Base-by-base conservation (phyloP, 2,329 filamentous ascomycete genomes). In the Aspergillus pseudoviridinutans region DNA sequence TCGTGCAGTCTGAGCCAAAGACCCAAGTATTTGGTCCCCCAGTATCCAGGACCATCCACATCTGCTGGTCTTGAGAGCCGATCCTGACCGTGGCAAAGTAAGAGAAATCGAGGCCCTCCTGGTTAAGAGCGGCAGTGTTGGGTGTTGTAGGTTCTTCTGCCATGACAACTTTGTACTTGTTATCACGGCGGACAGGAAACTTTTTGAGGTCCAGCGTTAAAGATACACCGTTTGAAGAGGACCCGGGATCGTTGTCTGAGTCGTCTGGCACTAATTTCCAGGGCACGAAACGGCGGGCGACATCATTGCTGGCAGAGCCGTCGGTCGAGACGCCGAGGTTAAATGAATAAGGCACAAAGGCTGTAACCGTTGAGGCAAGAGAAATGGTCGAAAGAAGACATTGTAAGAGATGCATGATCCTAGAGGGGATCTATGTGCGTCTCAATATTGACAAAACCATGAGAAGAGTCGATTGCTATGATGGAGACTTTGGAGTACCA, bases 21-120 rank as follows among this genome's bases (percentile, higher is more conserved):
- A 96, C 84, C 92, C 92, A 96, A 12, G 87, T 91, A 57, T 90
- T 91, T 20, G 80, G 78, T 14, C 81, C 80, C 7, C 81, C 82
- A 0, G 81, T 81, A 66, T 85, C 82, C 14, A 84, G 66, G 54
- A 84, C 69, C 68, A 85, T 74, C 68, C 79, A 79, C 72, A 83
- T 82, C 49, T 77, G 72, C 64, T 82, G 74, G 41, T 76, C 74
- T 58, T 78, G 73, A 14, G 77, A 78, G 3, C 82, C 82, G 58
- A 84, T 75, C 7, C 74, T 74, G 44, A 83, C 73, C 1, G 73
- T 71, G 3, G 79, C 75, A 69, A 85, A 82, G 67, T 85, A 85
- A 25, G 80, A 81, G 56, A 77, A 77, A 61, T 85, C 82, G 12
- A 69, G 70, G 9, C 82, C 82, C 73, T 84, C 81, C 59, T 83